A percentile compares a stretch with the other conserved stretches of the same genome.
Evolutionary conservation across 257 asterid genomes (phyloP).

Genomic region (Nicotiana attenuata): DNA sequence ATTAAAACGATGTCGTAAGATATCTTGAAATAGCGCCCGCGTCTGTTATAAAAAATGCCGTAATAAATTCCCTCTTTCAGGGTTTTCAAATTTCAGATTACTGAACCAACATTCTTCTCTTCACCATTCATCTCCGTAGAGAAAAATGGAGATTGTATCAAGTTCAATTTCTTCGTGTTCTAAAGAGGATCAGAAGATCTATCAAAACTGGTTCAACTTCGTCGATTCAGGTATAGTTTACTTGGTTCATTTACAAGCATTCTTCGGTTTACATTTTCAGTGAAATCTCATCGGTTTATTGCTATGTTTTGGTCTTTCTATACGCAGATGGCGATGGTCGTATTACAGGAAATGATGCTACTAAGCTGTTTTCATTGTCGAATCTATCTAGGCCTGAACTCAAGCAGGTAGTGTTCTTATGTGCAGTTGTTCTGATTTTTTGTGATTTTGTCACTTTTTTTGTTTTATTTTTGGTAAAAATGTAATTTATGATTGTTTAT

Average conservation of each 20-base stretch:
- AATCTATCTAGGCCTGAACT: slow-evolving; percentile 62
- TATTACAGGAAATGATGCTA: slow-evolving; percentile 71
- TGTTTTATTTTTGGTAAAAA: not conserved
- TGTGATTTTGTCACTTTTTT: not conserved
- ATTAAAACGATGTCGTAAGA: not conserved
- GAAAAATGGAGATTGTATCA: slow-evolving; percentile 39
- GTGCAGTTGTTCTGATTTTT: not conserved
- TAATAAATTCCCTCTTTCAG: slow-evolving; percentile 35
- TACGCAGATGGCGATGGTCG: slow-evolving; percentile 80
- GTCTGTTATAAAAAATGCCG: slow-evolving; percentile 6
- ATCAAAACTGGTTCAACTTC: slow-evolving; percentile 64
- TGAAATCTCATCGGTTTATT: not conserved
- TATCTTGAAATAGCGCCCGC: not conserved
- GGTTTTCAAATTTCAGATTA: slow-evolving; percentile 33
- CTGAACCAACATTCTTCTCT: not conserved
- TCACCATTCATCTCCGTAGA: not conserved
- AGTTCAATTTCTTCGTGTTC: slow-evolving; percentile 31
- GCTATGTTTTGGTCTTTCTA: not conserved
- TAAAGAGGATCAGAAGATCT: slow-evolving; percentile 48
- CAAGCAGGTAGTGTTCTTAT: slow-evolving; percentile 51
- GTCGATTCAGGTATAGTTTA: slow-evolving; percentile 70
- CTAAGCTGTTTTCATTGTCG: slow-evolving; percentile 57
- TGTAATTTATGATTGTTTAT: not conserved
- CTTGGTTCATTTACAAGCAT: not conserved
- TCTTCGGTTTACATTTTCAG: not conserved